These are phyloP conservation scores for Capsella rubella DNA, from an alignment of 441 rosid genomes.

Conservation along the genomic window DNA sequence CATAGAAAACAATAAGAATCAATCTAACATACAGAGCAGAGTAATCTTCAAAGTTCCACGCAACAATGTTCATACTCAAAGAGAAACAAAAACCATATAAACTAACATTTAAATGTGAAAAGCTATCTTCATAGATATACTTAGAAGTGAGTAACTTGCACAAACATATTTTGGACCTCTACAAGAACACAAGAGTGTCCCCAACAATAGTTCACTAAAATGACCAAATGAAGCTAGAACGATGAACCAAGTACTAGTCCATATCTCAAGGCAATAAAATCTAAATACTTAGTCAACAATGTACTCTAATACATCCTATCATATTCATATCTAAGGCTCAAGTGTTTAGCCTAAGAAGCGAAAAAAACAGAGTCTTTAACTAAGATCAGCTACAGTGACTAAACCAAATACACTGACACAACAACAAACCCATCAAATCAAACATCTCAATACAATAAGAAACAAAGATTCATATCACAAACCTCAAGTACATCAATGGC, in stretches of 20 bases:
- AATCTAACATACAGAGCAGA: conserved; percentile 2
- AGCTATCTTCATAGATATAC: not conserved
- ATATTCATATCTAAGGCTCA: conserved; percentile 13
- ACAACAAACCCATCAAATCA: conserved; percentile 8
- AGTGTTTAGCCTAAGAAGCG: not conserved
- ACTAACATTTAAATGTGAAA: not conserved
- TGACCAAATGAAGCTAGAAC: not conserved
- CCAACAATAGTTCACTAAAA: not conserved
- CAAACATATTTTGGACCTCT: not conserved
- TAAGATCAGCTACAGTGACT: conserved; percentile 5
- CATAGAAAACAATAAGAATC: not conserved
- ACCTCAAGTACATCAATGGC: conserved; percentile 89
- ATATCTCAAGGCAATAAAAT: not conserved
- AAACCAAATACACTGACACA: conserved; percentile 5
- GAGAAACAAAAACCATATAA: not conserved
- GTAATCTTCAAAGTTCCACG: not conserved
- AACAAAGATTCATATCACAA: conserved; percentile 22
- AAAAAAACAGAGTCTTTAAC: not conserved
- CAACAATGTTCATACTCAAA: not conserved
- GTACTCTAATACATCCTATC: conserved; percentile 5
- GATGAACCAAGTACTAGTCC: not conserved
- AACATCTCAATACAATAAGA: not conserved
- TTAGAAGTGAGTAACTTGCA: not conserved
- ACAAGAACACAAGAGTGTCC: not conserved
- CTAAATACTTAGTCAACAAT: conserved; percentile 5